phyloP scores from a whole-genome alignment of 73 alveolate species.

The Uronychia setigera region DNA sequence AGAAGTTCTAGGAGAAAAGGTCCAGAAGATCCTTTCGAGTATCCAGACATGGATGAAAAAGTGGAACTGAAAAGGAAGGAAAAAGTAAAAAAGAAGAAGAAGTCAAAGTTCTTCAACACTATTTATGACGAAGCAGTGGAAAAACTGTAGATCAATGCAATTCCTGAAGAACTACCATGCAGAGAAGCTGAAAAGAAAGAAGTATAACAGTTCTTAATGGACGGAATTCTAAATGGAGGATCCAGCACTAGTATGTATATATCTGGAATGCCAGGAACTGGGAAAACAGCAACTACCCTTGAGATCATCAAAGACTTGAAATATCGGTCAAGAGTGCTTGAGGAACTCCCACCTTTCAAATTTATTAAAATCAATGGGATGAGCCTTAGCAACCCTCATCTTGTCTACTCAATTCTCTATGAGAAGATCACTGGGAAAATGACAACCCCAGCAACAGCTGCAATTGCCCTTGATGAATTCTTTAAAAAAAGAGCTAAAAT shows the following conservation, averaged over 20 bases:
- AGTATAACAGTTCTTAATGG: slow-evolving; percentile 61
- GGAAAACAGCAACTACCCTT: slow-evolving; percentile 90
- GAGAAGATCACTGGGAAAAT: slow-evolving; percentile 65
- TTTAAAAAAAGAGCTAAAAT: slow-evolving; percentile 42
- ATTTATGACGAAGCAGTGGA: slow-evolving; percentile 49
- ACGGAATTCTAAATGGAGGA: slow-evolving; percentile 68
- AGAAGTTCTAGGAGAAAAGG: slow-evolving; percentile 5
- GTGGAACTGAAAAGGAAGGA: not conserved
- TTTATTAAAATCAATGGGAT: slow-evolving; percentile 65
- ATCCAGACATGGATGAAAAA: not conserved
- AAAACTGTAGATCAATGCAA: slow-evolving; percentile 38
- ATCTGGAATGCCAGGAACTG: slow-evolving; percentile 97
- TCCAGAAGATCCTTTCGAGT: not conserved
- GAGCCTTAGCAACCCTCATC: slow-evolving; percentile 54
- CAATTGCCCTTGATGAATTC: slow-evolving; percentile 48
- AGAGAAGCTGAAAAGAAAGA: slow-evolving; percentile 76
- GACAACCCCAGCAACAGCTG: slow-evolving; percentile 63
- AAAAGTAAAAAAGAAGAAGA: not conserved
- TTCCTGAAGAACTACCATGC: slow-evolving; percentile 79
- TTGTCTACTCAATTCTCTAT: slow-evolving; percentile 52
- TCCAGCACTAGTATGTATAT: slow-evolving; percentile 70
- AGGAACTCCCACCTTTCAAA: slow-evolving; percentile 23
- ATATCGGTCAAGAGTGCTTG: not conserved
- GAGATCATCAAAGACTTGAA: slow-evolving; percentile 53
- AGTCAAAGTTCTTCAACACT: not conserved